A percentile compares a stretch with the other conserved stretches of the same genome.
Evolutionary conservation across 495 filamentous ascomycete genomes (phyloP).

Genomic region (Penicillium steckii): DNA sequence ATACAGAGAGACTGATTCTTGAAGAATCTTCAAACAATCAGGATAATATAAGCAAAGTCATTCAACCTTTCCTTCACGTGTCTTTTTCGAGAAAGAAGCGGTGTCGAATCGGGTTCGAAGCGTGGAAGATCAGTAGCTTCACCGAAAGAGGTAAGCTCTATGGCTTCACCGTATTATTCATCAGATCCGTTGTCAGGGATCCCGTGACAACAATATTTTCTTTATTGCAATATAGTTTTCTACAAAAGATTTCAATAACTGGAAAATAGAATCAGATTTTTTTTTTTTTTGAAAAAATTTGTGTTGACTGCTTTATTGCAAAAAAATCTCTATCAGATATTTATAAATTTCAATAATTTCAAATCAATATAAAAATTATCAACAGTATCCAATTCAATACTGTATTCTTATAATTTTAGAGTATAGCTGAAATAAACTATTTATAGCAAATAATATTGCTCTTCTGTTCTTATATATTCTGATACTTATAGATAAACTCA

Average conservation of each 20-base stretch:
- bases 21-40: no score
- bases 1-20: no score
- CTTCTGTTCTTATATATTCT: constrained; percentile 12
- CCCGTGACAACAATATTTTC: neutral
- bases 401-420: constrained; percentile 16
- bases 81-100: no score
- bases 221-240: constrained; percentile 9
- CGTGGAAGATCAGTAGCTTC: no score
- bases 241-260: constrained; percentile 11
- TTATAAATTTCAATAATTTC: neutral
- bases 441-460: constrained; percentile 13
- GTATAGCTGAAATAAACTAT: constrained; percentile 16
- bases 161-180: constrained; percentile 6
- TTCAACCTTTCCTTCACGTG: no score
- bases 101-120: no score
- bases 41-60: no score
- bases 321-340: constrained; percentile 12
- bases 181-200: constrained; percentile 3
- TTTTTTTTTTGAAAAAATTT: constrained; percentile 12
- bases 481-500: constrained; percentile 20
- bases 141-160: constrained; percentile 13
- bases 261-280: neutral
- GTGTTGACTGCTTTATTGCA: neutral
- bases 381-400: constrained; percentile 13
- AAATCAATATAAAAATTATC: neutral